Evolutionary conservation across 768 basidiomycete genomes (phyloP), one percentile per base, ranked within the genome.

Genomic region (Lactarius hengduanensis): DNA sequence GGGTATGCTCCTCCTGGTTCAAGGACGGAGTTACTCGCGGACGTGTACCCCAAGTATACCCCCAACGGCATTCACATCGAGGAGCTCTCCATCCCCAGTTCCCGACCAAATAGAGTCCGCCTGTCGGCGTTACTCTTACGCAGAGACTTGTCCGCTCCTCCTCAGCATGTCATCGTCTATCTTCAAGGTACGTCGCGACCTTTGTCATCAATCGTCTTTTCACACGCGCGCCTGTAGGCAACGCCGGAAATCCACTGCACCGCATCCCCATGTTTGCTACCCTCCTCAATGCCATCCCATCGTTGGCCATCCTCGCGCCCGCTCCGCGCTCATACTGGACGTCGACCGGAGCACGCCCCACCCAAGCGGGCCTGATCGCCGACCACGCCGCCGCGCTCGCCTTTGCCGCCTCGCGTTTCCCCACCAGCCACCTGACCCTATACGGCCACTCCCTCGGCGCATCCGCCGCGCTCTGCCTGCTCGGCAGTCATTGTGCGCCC

Each of bases 391-490:
- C 72, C 10, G 73, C 75, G 15, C 73, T 82, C 20, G 47, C 69
- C 5, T 73, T 81, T 68, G 71, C 77, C 6, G 67, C 77, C 20
- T 18, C 53, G 8, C 73, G 70, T 2, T 82, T 76, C 38, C 80
- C 81, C 0, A 28, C 57, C 18, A 71, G 76, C 2, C 64, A 64
- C 7, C 69, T 83, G 59, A 70, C 81, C 11, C 56, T 82, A 5
- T 82, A 81, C 68, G 82, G 82, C 0, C 83, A 84, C 72, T 83
- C 81, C 3, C 76, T 85, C 4, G 84, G 84, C 5, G 83, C 78
- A 0, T 76, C 82, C 1, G 76, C 77, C 16, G 78, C 81, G 0
- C 71, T 80, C 4, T 79, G 80, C 57, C 75, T 83, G 4, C 73
- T 32, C 32, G 32, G 32, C 32, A 32, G 0, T 4, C 7, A 32